Evolutionary conservation across 129 eudicot genomes (phyloP).

Genomic region (Gnaphalium uliginosum): DNA sequence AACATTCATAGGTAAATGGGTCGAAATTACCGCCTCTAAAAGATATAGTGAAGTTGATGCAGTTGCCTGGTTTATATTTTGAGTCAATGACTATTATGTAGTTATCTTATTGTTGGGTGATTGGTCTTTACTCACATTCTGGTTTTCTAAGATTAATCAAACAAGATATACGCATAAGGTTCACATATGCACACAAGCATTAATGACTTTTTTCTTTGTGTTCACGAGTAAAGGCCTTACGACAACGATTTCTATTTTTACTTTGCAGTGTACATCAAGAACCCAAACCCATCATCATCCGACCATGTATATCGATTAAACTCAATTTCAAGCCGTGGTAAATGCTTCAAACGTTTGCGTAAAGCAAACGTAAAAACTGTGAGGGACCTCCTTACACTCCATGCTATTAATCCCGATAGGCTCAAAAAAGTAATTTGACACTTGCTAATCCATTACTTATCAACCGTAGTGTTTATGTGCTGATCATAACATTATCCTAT

Average conservation of each 20-base stretch:
- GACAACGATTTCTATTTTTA: background rate
- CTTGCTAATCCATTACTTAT: background rate
- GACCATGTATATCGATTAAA: slow-evolving; percentile 28
- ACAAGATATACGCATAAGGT: background rate
- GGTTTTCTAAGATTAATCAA: background rate
- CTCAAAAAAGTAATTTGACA: slow-evolving; percentile 30
- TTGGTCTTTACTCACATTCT: background rate
- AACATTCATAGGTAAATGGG: no score
- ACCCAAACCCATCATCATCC: slow-evolving; percentile 16
- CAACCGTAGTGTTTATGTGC: background rate
- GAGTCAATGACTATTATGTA: background rate
- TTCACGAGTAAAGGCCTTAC: background rate
- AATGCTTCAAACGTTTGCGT: background rate
- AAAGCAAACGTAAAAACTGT: slow-evolving; percentile 29
- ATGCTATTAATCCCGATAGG: slow-evolving; percentile 33
- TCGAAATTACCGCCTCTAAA: no score
- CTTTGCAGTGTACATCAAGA: slow-evolving; percentile 33
- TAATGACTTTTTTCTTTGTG: background rate
- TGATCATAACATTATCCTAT: background rate
- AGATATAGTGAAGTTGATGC: background rate
- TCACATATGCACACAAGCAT: background rate
- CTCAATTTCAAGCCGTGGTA: background rate
- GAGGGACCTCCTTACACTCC: slow-evolving; percentile 31
- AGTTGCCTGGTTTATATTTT: slow-evolving; percentile 7
- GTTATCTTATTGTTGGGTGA: slow-evolving; percentile 7